phyloP scores from a whole-genome alignment of 2,329 filamentous ascomycete species.

The Chalaropsis ovoidea region DNA sequence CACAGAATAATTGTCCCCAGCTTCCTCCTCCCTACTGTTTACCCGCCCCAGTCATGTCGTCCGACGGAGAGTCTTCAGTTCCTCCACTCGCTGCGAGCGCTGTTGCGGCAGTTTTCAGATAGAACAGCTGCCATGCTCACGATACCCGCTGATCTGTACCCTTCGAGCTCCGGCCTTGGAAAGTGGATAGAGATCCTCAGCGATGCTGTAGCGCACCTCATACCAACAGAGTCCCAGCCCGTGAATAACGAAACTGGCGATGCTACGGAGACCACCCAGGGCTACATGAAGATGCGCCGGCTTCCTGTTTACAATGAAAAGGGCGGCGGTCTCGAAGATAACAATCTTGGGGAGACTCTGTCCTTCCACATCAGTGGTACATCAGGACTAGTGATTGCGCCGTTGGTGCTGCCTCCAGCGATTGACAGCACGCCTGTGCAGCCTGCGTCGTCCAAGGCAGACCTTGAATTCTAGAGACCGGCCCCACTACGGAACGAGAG shows the following conservation, averaged over 20 bases:
- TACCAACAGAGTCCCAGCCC: slow-evolving; percentile 22
- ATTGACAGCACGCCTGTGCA: slow-evolving; percentile 48
- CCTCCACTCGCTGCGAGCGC: slow-evolving; percentile 62
- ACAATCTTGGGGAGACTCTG: slow-evolving; percentile 68
- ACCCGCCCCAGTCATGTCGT: slow-evolving; percentile 57
- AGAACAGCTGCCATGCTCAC: slow-evolving; percentile 65
- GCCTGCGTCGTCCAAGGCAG: slow-evolving; percentile 30
- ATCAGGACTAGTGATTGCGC: slow-evolving; percentile 72
- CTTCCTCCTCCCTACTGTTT: slow-evolving; percentile 76
- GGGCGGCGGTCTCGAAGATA: slow-evolving; percentile 62
- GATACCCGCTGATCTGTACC: slow-evolving; percentile 69
- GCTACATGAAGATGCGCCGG: slow-evolving; percentile 71
- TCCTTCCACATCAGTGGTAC: slow-evolving; percentile 78
- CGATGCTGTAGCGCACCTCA: slow-evolving; percentile 77
- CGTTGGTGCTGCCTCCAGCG: slow-evolving; percentile 79
- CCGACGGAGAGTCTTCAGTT: slow-evolving; percentile 70
- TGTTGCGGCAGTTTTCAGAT: slow-evolving; percentile 57
- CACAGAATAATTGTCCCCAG: slow-evolving; percentile 80
- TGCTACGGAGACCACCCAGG: slow-evolving; percentile 39
- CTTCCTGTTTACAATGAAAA: slow-evolving; percentile 80
- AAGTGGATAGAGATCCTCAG: slow-evolving; percentile 77
- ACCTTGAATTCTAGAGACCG: slow-evolving; percentile 34
- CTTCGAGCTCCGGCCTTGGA: slow-evolving; percentile 62
- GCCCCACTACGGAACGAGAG: neutral
- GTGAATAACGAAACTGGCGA: slow-evolving; percentile 19